A percentile compares a stretch with the other conserved stretches of the same genome.
Evolutionary conservation across 441 rosid species (phyloP).

Genomic region (Monsonia emarginata): DNA sequence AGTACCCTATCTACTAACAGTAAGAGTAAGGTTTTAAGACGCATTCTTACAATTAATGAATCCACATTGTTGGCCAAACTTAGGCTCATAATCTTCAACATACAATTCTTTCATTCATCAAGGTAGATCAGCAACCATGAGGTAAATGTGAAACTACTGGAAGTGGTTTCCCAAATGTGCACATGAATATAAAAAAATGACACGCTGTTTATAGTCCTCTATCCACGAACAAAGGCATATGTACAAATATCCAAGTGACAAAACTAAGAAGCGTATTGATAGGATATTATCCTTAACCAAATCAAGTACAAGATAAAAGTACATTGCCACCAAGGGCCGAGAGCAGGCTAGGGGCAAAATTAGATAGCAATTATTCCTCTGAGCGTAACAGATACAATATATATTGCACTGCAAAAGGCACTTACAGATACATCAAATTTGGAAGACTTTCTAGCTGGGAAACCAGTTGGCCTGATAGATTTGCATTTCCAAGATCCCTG

Average conservation of each 20-base stretch:
- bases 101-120: too few relatives aligned
- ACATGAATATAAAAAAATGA: too few relatives aligned
- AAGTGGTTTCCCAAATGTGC: too few relatives aligned
- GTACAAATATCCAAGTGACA: background rate
- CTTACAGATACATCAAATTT: slow-evolving; percentile 84
- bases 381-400: background rate
- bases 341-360: background rate
- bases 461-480: slow-evolving; percentile 78
- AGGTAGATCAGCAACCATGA: too few relatives aligned
- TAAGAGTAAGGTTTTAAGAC: too few relatives aligned
- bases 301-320: background rate
- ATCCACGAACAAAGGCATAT: too few relatives aligned
- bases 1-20: background rate
- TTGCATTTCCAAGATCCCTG: slow-evolving; percentile 93
- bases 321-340: background rate
- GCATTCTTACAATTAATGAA: too few relatives aligned
- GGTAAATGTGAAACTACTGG: too few relatives aligned
- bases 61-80: too few relatives aligned
- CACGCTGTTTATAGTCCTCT: too few relatives aligned
- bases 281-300: background rate
- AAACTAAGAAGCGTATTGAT: background rate
- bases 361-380: background rate
- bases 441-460: slow-evolving; percentile 80
- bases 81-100: too few relatives aligned
- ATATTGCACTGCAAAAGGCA: slow-evolving; percentile 4